A percentile compares a stretch with the other conserved stretches of the same genome.
Conservation (phyloP, 176 grass and related monocot genomes). For the Oryza punctata region DNA sequence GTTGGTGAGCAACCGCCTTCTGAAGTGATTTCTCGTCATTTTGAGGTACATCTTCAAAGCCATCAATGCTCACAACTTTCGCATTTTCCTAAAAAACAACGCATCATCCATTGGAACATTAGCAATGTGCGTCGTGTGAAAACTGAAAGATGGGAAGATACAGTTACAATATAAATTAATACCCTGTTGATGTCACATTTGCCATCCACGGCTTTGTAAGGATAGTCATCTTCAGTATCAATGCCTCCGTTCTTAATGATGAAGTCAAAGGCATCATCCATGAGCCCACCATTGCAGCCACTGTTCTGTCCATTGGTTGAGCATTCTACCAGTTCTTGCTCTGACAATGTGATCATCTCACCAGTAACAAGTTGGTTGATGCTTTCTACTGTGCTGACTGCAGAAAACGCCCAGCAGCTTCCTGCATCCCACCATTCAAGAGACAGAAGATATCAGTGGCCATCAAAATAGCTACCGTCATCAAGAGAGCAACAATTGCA, state of each 20-base stretch:
- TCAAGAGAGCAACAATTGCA: not conserved
- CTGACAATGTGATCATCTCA: slow-evolving; percentile 64
- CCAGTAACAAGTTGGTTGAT: slow-evolving; percentile 93
- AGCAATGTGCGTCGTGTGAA: not conserved
- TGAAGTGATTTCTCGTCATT: slow-evolving; percentile 81
- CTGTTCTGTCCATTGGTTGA: slow-evolving; percentile 54
- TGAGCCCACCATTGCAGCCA: slow-evolving; percentile 87
- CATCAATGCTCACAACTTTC: slow-evolving; percentile 79
- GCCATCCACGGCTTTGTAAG: slow-evolving; percentile 65
- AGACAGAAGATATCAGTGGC: not conserved
- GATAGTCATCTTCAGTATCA: slow-evolving; percentile 87
- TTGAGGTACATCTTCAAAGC: slow-evolving; percentile 73
- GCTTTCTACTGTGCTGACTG: slow-evolving; percentile 75
- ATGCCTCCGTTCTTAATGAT: slow-evolving; percentile 84
- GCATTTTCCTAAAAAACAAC: slow-evolving; percentile 64
- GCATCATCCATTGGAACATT: not conserved
- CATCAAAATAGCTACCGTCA: not conserved
- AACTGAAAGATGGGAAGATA: not conserved
- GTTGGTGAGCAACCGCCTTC: slow-evolving; percentile 89
- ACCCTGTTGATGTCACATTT: slow-evolving; percentile 75
- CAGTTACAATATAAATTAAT: not conserved
- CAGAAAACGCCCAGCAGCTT: slow-evolving; percentile 98
- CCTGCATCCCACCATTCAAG: slow-evolving; percentile 49
- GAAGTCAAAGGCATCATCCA: slow-evolving; percentile 83
- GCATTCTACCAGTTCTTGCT: slow-evolving; percentile 89